Evolutionary conservation across 768 basidiomycete genomes (phyloP).

Genomic region (Hypholoma sublateritium): DNA sequence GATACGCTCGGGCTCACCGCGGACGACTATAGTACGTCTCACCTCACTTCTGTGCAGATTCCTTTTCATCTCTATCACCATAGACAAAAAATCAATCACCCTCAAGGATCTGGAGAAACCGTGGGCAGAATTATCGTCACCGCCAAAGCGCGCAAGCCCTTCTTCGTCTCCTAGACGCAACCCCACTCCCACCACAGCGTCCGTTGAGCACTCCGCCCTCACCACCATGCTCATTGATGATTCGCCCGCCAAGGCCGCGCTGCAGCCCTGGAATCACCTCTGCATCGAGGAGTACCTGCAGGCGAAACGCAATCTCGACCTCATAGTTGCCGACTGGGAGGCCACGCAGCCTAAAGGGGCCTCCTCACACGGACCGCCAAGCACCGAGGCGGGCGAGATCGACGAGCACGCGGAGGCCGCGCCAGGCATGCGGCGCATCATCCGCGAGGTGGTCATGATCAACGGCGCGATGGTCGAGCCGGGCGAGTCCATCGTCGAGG

Average conservation of each 20-base stretch:
- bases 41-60: conserved; percentile 1
- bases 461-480: conserved; percentile 13
- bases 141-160: background rate
- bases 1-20: conserved; percentile 70
- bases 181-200: background rate
- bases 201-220: conserved; percentile 36
- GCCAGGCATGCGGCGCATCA: conserved; percentile 1
- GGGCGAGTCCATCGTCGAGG: background rate
- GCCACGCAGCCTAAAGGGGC: background rate
- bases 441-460: conserved; percentile 16
- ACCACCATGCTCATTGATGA: conserved; percentile 55
- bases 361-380: background rate
- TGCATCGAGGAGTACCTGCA: conserved; percentile 70
- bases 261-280: conserved; percentile 83
- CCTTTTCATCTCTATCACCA: background rate
- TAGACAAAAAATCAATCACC: conserved; percentile 51
- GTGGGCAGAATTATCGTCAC: conserved; percentile 44
- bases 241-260: conserved; percentile 52
- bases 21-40: conserved; percentile 62
- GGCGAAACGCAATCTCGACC: conserved; percentile 35
- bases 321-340: conserved; percentile 18
- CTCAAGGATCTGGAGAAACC: conserved; percentile 75
- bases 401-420: background rate
- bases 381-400: background rate
- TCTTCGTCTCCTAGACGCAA: background rate